Percentiles rank a stretch among this genome's conserved stretches.
Evolutionary conservation across 768 basidiomycete genomes (phyloP).

Genomic region (Suillus subluteus): DNA sequence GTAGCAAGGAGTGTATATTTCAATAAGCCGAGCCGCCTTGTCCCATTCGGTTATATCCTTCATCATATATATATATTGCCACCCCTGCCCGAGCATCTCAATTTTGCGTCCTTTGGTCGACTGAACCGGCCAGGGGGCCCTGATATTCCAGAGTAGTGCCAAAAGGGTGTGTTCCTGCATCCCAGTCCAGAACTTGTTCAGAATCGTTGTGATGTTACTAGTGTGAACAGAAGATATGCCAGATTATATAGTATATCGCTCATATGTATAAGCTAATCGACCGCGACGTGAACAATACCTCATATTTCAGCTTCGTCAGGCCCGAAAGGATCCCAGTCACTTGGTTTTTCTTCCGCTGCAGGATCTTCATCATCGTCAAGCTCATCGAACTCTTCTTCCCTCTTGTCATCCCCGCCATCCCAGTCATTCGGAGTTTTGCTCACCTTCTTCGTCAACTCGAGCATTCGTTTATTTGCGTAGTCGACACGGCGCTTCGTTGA

Average conservation of each 20-base stretch:
- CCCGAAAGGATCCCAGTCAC: conserved; percentile 35
- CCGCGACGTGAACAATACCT: background rate
- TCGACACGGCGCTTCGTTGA: conserved; percentile 34
- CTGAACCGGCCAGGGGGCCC: background rate
- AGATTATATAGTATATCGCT: background rate
- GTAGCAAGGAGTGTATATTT: background rate
- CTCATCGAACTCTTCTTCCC: conserved; percentile 23
- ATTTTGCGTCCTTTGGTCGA: background rate
- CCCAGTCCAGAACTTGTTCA: background rate
- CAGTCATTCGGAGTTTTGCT: conserved; percentile 29
- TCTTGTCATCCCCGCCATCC: conserved; percentile 21
- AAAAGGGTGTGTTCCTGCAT: background rate
- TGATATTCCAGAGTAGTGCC: background rate
- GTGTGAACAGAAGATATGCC: background rate
- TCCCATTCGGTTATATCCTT: background rate
- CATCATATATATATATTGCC: background rate
- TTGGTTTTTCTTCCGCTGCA: conserved; percentile 32
- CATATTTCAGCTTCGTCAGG: conserved; percentile 30
- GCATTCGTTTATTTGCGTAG: conserved; percentile 32
- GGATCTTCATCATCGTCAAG: conserved; percentile 21
- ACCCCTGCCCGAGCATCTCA: background rate
- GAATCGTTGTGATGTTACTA: background rate
- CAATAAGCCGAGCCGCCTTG: too few relatives aligned
- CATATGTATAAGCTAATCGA: background rate
- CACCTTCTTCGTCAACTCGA: conserved; percentile 32